Evolutionary conservation across 2,329 filamentous ascomycete species (phyloP).

Genomic region (Talaromyces piceae): DNA sequence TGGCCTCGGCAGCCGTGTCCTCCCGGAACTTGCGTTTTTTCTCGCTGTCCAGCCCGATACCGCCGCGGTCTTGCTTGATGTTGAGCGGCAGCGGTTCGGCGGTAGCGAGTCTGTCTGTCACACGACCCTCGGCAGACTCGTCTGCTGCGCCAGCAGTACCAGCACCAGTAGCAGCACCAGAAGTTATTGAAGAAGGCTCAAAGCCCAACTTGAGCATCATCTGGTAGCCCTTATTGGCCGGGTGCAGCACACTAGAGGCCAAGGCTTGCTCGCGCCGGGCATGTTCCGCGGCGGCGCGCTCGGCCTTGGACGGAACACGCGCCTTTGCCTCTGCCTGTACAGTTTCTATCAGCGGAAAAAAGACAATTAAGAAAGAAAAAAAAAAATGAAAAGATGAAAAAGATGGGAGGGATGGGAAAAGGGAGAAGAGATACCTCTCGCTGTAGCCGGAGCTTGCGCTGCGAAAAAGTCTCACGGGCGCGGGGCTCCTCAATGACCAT

Average conservation of each 20-base stretch:
- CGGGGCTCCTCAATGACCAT: constrained; percentile 74
- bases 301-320: constrained; percentile 66
- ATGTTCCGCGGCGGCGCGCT: constrained; percentile 67
- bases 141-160: background rate
- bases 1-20: constrained; percentile 49
- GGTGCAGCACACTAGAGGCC: constrained; percentile 62
- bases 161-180: background rate
- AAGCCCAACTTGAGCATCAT: constrained; percentile 99
- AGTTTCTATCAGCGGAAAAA: constrained; percentile 39
- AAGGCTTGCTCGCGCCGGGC: constrained; percentile 68
- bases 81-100: constrained; percentile 69
- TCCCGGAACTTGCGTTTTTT: constrained; percentile 69
- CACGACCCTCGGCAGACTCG: too few species aligned
- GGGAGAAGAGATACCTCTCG: constrained; percentile 33
- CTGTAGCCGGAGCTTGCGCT: constrained; percentile 49
- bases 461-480: constrained; percentile 55
- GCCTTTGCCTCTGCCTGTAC: constrained; percentile 58
- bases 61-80: constrained; percentile 71
- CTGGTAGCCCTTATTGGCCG: constrained; percentile 75
- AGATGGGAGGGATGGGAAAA: constrained; percentile 5
- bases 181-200: too few species aligned
- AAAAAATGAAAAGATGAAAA: background rate
- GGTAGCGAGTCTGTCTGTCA: too few species aligned
- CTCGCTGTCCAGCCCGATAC: constrained; percentile 77
- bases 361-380: too few species aligned